Base-by-base conservation (phyloP, 2,329 filamentous ascomycete species). In the Stagonosporopsis rhizophila region DNA sequence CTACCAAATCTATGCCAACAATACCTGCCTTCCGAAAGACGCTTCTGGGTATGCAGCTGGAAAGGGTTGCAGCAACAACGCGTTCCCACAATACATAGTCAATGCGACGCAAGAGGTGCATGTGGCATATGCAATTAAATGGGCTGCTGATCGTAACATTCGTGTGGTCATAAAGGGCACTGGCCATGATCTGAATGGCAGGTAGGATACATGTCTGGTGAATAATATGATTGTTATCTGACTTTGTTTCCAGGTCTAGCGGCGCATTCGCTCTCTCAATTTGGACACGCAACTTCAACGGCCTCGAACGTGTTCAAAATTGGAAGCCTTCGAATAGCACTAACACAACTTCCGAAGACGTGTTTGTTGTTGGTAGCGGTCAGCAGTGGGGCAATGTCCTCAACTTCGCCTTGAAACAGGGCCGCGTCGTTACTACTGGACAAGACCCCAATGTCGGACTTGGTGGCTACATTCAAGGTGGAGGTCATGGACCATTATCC, bases 401-500 rank as follows among this genome's bases (percentile, higher is more conserved):
- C 4, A 44, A n/a, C 0, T 22, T 32, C 3, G 50, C 56, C 3
- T 25, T 30, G 15, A 12, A 14, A 19, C 38, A 46, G 17, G 50
- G 56, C 15, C 44, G 56, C 2, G 17, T 50, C 17, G 56, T 58
- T 7, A 50, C 39, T 0, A 56, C 45, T 32, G 61, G 61, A 12
- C 49, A 56, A 19, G 53, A 61, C 38, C 48, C 56, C 4, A 80
- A 77, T 4, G 81, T 85, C 14, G 83, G 83, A 12, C 72, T 82
- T 63, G 64, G 62, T 17, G 62, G 74, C 4, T 77, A 67, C 52
- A 65, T 69, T 15, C 65, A 67, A 12, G 82, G 81, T 6, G 83
- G 81, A 28, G 83, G 83, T 0, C 81, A 85, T 67, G 80, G 78
- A 11, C 81, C 81, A 3, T 63, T 85, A 27, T 77, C 78, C 11